phyloP scores from a whole-genome alignment of 2,329 filamentous ascomycete species.

The Daldinia sp. region DNA sequence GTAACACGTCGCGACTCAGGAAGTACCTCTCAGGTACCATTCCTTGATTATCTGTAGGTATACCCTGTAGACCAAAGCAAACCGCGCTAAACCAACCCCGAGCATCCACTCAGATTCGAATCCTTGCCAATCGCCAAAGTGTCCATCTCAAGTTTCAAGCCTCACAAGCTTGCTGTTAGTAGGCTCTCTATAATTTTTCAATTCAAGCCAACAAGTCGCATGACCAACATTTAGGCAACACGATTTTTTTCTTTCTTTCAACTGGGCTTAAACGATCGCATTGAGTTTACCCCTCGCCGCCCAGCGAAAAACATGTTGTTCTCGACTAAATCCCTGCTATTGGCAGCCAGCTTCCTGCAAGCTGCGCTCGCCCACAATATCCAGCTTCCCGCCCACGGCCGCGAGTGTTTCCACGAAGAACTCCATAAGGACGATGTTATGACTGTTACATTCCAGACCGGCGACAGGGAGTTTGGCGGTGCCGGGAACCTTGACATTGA shows the following conservation, averaged over 20 bases:
- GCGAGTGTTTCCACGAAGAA: slow-evolving; percentile 97
- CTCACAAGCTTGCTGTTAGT: slow-evolving; percentile 6
- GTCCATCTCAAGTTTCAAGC: slow-evolving; percentile 44
- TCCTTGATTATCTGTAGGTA: slow-evolving; percentile 6
- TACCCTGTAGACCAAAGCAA: slow-evolving; percentile 12
- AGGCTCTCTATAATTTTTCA: not conserved
- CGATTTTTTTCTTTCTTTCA: slow-evolving; percentile 2
- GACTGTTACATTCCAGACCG: slow-evolving; percentile 98
- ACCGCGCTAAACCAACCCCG: slow-evolving; percentile 40
- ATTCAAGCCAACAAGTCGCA: not conserved
- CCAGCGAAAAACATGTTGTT: slow-evolving; percentile 56
- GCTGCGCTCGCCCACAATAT: slow-evolving; percentile 89
- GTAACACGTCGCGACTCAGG: slow-evolving; percentile 26
- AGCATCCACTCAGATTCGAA: slow-evolving; percentile 34
- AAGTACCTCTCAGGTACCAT: slow-evolving; percentile 32
- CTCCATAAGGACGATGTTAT: slow-evolving; percentile 96
- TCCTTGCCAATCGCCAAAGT: slow-evolving; percentile 48
- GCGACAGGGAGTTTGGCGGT: slow-evolving; percentile 93
- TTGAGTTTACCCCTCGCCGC: slow-evolving; percentile 13
- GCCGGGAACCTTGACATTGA: slow-evolving; percentile 96
- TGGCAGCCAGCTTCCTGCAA: slow-evolving; percentile 62
- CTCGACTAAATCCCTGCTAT: slow-evolving; percentile 60
- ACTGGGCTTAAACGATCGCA: slow-evolving; percentile 13
- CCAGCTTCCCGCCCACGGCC: slow-evolving; percentile 89
- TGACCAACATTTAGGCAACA: slow-evolving; percentile 16